A percentile compares a stretch with the other conserved stretches of the same genome.
phyloP scores from a whole-genome alignment of 2,329 filamentous ascomycete genomes.

The Beauveria sp. region DNA sequence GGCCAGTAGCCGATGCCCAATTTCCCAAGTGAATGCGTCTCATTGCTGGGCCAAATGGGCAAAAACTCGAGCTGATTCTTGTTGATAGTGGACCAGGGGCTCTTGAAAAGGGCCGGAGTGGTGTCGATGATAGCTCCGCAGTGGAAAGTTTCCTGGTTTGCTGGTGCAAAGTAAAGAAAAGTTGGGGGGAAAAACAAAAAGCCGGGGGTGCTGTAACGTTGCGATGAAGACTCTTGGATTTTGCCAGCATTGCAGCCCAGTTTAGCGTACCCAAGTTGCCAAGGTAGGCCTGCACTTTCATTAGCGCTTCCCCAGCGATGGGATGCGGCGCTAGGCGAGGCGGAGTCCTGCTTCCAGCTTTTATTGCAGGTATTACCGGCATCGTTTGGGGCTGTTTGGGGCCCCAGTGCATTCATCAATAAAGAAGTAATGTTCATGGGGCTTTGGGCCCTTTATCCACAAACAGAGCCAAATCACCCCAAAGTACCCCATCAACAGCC shows the following conservation, averaged over 20 bases:
- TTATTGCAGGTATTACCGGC: too few species aligned
- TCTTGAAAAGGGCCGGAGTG: not conserved
- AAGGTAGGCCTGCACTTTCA: not conserved
- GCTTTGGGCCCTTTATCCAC: too few species aligned
- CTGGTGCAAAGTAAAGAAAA: not conserved
- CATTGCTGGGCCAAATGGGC: not conserved
- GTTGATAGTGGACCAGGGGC: not conserved
- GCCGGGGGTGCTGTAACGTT: conserved; percentile 19
- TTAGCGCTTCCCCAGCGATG: not conserved
- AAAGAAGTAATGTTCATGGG: too few species aligned
- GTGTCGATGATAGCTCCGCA: not conserved
- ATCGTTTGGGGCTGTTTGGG: too few species aligned
- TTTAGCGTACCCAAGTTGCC: not conserved
- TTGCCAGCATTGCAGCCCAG: not conserved
- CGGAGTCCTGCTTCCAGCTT: not conserved
- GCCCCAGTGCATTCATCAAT: too few species aligned
- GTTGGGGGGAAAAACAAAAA: conserved; percentile 6
- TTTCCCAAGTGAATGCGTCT: conserved; percentile 1
- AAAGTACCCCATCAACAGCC: too few species aligned
- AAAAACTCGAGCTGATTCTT: too few species aligned
- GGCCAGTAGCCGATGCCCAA: not conserved
- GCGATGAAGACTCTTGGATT: conserved; percentile 10
- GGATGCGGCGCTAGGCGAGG: not conserved
- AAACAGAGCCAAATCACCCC: too few species aligned
- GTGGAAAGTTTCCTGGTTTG: not conserved